These are phyloP conservation scores for Diophrys sp. DNA, from an alignment of 73 alveolate genomes.

Conservation along the genomic window DNA sequence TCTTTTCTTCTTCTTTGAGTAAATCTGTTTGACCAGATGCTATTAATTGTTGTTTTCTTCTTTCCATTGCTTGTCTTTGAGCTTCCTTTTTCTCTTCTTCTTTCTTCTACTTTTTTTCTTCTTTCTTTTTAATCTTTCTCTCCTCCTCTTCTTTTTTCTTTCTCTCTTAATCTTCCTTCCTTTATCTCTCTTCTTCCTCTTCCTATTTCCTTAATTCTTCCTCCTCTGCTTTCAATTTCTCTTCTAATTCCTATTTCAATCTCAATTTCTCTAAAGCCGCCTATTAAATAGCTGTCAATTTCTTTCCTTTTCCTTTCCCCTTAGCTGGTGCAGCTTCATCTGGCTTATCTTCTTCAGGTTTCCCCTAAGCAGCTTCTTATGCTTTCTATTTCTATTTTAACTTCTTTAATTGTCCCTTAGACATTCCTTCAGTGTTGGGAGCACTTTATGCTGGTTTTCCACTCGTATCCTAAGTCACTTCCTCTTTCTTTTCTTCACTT, in stretches of 20 bases:
- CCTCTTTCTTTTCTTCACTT: no score
- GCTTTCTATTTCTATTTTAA: constrained; percentile 50
- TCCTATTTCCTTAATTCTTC: constrained; percentile 49
- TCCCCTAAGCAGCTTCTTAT: constrained; percentile 23
- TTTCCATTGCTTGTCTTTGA: constrained; percentile 34
- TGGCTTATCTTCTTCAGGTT: constrained; percentile 19
- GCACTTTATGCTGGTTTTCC: no score
- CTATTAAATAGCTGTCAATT: constrained; percentile 39
- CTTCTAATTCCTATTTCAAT: constrained; percentile 31
- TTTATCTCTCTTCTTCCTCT: constrained; percentile 47
- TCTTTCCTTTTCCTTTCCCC: constrained; percentile 4
- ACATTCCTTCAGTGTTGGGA: no score
- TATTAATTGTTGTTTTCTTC: constrained; percentile 1
- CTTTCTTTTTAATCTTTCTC: constrained; percentile 54
- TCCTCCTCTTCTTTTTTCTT: constrained; percentile 15
- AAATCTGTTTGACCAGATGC: constrained; percentile 49
- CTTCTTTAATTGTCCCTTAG: constrained; percentile 39
- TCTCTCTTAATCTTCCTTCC: constrained; percentile 32
- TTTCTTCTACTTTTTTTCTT: constrained; percentile 37
- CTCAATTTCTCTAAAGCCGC: constrained; percentile 42
- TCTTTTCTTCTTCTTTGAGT: constrained; percentile 38
- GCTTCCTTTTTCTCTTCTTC: constrained; percentile 36
- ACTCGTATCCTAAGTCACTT: no score
- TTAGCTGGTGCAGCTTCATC: constrained; percentile 14
- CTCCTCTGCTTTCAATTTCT: constrained; percentile 18